phyloP scores from a whole-genome alignment of 257 asterid genomes.

The Sherardia arvensis region DNA sequence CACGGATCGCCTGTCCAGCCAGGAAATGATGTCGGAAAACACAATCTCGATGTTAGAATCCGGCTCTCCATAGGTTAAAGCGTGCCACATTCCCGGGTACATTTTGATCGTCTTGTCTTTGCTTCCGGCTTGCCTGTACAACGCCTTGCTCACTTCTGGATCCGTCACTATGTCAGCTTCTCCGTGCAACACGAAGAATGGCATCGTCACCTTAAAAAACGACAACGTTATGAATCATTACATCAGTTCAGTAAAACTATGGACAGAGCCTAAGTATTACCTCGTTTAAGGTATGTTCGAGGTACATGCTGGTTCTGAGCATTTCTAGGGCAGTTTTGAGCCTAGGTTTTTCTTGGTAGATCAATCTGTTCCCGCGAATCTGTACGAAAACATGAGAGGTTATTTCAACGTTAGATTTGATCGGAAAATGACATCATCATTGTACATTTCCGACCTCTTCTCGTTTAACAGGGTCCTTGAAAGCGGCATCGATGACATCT shows the following conservation, averaged over 20 bases:
- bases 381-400: conserved; percentile 8
- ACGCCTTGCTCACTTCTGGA: conserved; percentile 72
- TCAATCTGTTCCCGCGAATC: conserved; percentile 70
- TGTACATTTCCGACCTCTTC: conserved; percentile 43
- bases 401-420: background rate
- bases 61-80: conserved; percentile 41
- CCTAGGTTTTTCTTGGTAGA: conserved; percentile 83
- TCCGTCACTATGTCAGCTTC: conserved; percentile 87
- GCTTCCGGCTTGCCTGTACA: conserved; percentile 61
- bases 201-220: conserved; percentile 50
- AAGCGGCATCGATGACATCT: conserved; percentile 81
- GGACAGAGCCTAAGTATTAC: too few species aligned
- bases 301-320: conserved; percentile 92
- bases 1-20: conserved; percentile 55
- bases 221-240: too few species aligned
- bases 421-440: background rate
- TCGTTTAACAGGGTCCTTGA: conserved; percentile 68
- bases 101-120: conserved; percentile 74
- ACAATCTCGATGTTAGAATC: conserved; percentile 46
- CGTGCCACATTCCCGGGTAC: conserved; percentile 83
- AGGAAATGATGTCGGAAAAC: conserved; percentile 60
- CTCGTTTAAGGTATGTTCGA: conserved; percentile 77
- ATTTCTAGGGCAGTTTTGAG: conserved; percentile 87
- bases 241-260: too few species aligned
- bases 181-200: conserved; percentile 83